Conservation (phyloP, 768 basidiomycete species). For the Nidularia pulvinata region DNA sequence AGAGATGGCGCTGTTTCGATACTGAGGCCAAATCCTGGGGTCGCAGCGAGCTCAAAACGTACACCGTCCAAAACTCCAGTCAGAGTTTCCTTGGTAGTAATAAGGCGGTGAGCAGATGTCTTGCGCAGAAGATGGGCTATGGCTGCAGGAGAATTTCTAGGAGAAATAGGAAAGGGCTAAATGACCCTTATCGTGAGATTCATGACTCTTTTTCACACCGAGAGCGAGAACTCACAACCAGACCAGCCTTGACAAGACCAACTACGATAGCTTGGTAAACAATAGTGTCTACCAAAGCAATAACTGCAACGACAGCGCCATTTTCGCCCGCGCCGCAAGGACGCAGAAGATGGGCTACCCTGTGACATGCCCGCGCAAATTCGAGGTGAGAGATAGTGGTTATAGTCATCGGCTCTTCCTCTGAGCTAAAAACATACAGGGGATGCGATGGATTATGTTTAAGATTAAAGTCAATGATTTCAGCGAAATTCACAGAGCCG, state of each 20-base stretch:
- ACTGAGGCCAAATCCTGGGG: constrained; percentile 14
- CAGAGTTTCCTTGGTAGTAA: constrained; percentile 24
- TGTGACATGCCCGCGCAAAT: constrained; percentile 42
- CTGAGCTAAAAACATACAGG: constrained; percentile 25
- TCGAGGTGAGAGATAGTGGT: constrained; percentile 34
- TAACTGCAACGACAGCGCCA: constrained; percentile 31
- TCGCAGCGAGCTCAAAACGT: constrained; percentile 10
- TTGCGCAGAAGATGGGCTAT: constrained; percentile 31
- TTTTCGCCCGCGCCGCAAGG: constrained; percentile 25
- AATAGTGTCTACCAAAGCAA: constrained; percentile 28
- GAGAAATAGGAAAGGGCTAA: constrained; percentile 39
- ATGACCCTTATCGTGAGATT: not conserved
- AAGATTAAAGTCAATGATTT: constrained; percentile 30
- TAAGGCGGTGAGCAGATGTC: constrained; percentile 26
- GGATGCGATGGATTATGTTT: constrained; percentile 25
- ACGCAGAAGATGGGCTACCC: constrained; percentile 34
- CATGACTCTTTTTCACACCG: not conserved
- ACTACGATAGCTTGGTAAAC: constrained; percentile 39
- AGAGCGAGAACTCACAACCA: constrained; percentile 20
- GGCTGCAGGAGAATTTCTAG: constrained; percentile 31
- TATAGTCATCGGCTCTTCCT: constrained; percentile 7
- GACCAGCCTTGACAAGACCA: constrained; percentile 33
- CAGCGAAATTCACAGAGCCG: constrained; percentile 26
- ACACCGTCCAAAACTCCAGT: constrained; percentile 23
- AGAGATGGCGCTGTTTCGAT: constrained; percentile 31